Evolutionary conservation across 2,329 filamentous ascomycete species (phyloP).

Genomic region (Trichoderma hamatum): DNA sequence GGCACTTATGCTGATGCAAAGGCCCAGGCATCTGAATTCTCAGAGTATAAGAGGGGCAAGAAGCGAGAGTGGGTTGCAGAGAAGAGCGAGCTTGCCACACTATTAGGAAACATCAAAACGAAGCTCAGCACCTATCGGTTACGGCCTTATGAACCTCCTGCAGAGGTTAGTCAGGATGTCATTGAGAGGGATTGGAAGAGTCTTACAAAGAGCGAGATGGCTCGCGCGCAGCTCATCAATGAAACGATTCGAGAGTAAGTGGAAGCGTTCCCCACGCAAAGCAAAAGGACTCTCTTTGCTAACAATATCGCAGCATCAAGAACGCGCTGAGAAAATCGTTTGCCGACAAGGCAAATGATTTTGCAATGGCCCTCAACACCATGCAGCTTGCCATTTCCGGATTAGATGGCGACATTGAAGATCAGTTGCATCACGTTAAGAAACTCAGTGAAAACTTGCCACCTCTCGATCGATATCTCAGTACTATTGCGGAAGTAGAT

Average conservation of each 20-base stretch:
- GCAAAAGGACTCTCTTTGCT: conserved; percentile 29
- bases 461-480: conserved; percentile 87
- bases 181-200: conserved; percentile 81
- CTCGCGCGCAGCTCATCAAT: conserved; percentile 90
- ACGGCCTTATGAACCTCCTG: conserved; percentile 86
- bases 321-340: conserved; percentile 90
- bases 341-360: conserved; percentile 97
- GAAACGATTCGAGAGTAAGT: conserved; percentile 92
- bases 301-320: conserved; percentile 70
- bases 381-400: conserved; percentile 93
- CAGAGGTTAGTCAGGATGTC: conserved; percentile 77
- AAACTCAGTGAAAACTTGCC: conserved; percentile 82
- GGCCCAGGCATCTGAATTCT: conserved; percentile 78
- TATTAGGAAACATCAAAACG: conserved; percentile 98
- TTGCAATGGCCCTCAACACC: conserved; percentile 91
- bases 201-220: conserved; percentile 82
- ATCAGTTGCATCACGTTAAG: conserved; percentile 86
- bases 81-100: conserved; percentile 90
- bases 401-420: conserved; percentile 95
- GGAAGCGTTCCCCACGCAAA: not conserved
- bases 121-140: conserved; percentile 95
- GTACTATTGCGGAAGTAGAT: conserved; percentile 83
- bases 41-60: conserved; percentile 84
- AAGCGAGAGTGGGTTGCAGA: conserved; percentile 97
- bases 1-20: conserved; percentile 94